Evolutionary conservation across 108 stramenopile genomes (phyloP).

Genomic region (Pseudonitzschia multiseries): DNA sequence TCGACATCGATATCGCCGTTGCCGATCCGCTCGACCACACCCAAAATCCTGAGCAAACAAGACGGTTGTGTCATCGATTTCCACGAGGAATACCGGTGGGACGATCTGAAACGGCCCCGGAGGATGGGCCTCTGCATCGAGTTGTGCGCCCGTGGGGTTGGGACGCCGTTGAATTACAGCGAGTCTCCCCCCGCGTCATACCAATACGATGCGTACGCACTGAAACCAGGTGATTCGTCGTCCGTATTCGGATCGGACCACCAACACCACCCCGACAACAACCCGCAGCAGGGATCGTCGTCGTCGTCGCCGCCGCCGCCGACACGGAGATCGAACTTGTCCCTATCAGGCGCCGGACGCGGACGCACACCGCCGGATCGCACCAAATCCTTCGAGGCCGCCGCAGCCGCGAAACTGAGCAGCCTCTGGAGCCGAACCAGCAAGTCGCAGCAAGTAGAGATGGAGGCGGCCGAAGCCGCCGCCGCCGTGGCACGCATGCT

Average conservation of each 20-base stretch:
- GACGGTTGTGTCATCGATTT: conserved; percentile 68
- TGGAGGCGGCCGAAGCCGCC: conserved; percentile 49
- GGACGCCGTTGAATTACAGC: conserved; percentile 37
- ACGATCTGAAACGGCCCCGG: conserved; percentile 42
- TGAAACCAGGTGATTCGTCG: not conserved
- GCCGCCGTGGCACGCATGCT: conserved; percentile 44
- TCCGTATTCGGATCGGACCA: too few relatives aligned
- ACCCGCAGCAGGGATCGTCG: not conserved
- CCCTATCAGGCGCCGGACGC: too few relatives aligned
- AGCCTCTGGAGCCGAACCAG: conserved; percentile 19
- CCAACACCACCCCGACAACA: not conserved
- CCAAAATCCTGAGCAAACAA: conserved; percentile 44
- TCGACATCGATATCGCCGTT: too few relatives aligned
- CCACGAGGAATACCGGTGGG: conserved; percentile 85
- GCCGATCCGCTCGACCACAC: conserved; percentile 37
- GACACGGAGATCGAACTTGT: too few relatives aligned
- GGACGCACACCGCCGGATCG: conserved; percentile 7
- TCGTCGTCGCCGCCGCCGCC: not conserved
- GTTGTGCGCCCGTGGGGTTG: conserved; percentile 50
- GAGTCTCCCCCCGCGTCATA: conserved; percentile 33
- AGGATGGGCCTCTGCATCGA: conserved; percentile 52
- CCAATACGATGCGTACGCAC: not conserved
- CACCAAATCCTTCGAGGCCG: conserved; percentile 12
- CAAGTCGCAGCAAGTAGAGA: conserved; percentile 21
- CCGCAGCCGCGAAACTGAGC: too few relatives aligned